These are phyloP conservation scores for Urostyla sp. DNA, from an alignment of 73 alveolate species.

Conservation along the genomic window DNA sequence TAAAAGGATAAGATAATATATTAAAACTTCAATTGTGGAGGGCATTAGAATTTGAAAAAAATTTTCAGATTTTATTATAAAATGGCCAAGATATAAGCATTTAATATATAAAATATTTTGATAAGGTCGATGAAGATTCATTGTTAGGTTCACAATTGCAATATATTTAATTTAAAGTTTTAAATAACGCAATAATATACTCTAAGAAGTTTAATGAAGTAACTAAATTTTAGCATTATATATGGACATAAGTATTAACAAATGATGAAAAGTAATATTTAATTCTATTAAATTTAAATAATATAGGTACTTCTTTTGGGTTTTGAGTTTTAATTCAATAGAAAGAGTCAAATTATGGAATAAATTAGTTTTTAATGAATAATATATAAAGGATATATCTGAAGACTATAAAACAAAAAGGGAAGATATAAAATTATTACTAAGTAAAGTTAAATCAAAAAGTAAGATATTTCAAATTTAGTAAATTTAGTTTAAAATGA, in stretches of 20 bases:
- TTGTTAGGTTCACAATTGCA: neutral
- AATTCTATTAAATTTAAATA: neutral
- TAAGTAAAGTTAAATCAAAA: slow-evolving; percentile 1
- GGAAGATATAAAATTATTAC: slow-evolving; percentile 23
- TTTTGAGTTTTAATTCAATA: slow-evolving; percentile 3
- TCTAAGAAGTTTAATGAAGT: slow-evolving; percentile 37
- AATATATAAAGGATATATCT: slow-evolving; percentile 20
- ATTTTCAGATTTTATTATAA: neutral
- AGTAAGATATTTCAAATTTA: neutral
- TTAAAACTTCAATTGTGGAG: slow-evolving; percentile 34
- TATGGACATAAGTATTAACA: slow-evolving; percentile 36
- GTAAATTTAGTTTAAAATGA: slow-evolving; percentile 1
- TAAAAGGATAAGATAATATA: neutral
- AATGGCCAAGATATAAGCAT: slow-evolving; percentile 18
- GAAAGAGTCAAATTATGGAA: slow-evolving; percentile 51
- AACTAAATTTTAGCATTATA: slow-evolving; percentile 32
- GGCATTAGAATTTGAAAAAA: slow-evolving; percentile 45
- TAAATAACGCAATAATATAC: slow-evolving; percentile 15
- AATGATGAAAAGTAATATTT: slow-evolving; percentile 28
- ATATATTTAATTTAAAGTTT: neutral
- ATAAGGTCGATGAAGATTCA: slow-evolving; percentile 5
- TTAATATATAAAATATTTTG: slow-evolving; percentile 13
- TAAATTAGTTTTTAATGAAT: slow-evolving; percentile 45
- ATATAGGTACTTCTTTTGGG: slow-evolving; percentile 45
- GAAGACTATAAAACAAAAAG: slow-evolving; percentile 3